A percentile compares a stretch with the other conserved stretches of the same genome.
Evolutionary conservation across 306 rosid genomes (phyloP).

Genomic region (Vachellia collinsii): DNA sequence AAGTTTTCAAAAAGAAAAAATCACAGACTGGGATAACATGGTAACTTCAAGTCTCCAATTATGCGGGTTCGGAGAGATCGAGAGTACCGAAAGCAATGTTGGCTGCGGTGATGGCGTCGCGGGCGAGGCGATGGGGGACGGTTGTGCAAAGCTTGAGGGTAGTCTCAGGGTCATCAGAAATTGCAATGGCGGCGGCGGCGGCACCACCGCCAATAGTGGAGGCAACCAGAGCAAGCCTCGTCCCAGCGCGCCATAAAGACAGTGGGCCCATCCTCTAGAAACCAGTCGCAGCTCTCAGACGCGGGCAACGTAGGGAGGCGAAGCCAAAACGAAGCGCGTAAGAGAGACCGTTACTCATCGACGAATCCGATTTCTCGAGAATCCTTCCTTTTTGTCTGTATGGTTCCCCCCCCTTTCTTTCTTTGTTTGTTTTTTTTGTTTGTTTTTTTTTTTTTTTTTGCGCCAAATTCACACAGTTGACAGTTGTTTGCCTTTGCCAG

Average conservation of each 20-base stretch:
- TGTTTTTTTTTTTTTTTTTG: too few relatives aligned
- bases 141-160: slow-evolving; percentile 72
- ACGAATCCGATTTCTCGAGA: not conserved
- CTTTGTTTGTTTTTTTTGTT: too few relatives aligned
- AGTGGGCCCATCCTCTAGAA: slow-evolving; percentile 56
- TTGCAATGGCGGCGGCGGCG: slow-evolving; percentile 64
- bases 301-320: not conserved
- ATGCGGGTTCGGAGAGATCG: slow-evolving; percentile 32
- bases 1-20: not conserved
- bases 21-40: not conserved
- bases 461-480: not conserved
- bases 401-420: too few relatives aligned
- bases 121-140: slow-evolving; percentile 78
- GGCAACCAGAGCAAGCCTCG: slow-evolving; percentile 57
- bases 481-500: not conserved
- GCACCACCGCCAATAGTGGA: slow-evolving; percentile 68
- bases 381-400: too few relatives aligned
- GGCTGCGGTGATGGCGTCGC: slow-evolving; percentile 72
- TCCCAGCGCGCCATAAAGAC: slow-evolving; percentile 76
- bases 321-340: not conserved
- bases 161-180: slow-evolving; percentile 78
- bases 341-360: not conserved
- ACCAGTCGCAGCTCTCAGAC: not conserved
- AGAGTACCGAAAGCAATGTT: slow-evolving; percentile 76
- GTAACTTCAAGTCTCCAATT: not conserved